phyloP scores from a whole-genome alignment of 75 land plant species.

The Selaginella moellendorffii region DNA sequence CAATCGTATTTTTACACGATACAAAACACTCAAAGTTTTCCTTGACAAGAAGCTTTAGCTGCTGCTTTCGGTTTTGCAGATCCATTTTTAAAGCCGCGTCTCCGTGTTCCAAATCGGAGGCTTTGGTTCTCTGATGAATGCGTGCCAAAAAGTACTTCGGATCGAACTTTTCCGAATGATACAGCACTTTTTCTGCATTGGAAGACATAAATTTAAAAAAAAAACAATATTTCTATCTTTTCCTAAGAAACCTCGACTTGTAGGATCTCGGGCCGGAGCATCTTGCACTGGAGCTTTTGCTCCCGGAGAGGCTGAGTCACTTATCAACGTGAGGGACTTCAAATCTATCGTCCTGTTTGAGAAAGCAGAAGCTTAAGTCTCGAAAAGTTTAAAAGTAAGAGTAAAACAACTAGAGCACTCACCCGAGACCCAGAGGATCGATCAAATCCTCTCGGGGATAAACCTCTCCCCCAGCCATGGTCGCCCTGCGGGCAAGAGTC shows the following conservation, averaged over 20 bases:
- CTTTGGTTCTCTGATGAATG: conserved; percentile 64
- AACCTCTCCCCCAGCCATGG: conserved; percentile 35
- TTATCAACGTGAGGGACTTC: background rate
- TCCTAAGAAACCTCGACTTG: background rate
- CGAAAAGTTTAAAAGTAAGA: background rate
- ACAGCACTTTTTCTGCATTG: conserved; percentile 74
- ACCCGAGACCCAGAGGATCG: conserved; percentile 95
- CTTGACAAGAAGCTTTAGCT: conserved; percentile 76
- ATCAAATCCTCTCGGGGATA: conserved; percentile 65
- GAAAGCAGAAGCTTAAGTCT: no score
- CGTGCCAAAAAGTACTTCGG: conserved; percentile 66
- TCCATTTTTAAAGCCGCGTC: conserved; percentile 71
- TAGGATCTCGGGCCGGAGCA: background rate
- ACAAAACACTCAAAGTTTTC: conserved; percentile 97
- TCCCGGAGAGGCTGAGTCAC: background rate
- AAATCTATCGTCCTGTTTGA: background rate
- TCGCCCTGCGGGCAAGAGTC: conserved; percentile 25
- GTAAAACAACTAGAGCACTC: conserved; percentile 6
- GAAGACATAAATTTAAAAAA: background rate
- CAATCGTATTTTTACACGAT: conserved; percentile 97
- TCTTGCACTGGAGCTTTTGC: no score
- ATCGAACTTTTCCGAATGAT: conserved; percentile 81
- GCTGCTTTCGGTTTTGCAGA: conserved; percentile 77
- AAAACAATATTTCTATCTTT: background rate
- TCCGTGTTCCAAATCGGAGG: conserved; percentile 74